phyloP scores from a whole-genome alignment of 805 yeast genomes.

The Kluyveromyces aestuarii region DNA sequence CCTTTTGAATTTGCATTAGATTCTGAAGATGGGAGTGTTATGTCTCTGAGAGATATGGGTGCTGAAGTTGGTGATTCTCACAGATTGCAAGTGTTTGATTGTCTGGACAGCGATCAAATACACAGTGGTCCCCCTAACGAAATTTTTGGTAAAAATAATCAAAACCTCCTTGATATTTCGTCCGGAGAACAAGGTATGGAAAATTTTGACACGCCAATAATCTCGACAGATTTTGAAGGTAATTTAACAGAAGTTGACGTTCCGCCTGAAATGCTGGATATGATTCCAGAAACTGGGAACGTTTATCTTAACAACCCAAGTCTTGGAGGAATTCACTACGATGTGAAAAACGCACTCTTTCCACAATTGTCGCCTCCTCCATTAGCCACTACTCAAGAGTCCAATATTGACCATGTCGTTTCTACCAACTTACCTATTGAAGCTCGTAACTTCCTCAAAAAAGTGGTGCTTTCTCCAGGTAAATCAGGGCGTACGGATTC shows the following conservation, averaged over 20 bases:
- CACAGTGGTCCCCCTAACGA: neutral
- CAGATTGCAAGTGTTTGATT: neutral
- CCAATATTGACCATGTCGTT: conserved; percentile 8
- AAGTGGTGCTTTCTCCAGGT: conserved; percentile 9
- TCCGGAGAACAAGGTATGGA: neutral
- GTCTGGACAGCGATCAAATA: neutral
- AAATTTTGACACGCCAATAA: neutral
- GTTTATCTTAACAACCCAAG: neutral
- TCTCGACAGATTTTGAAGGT: neutral
- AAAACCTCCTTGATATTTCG: neutral
- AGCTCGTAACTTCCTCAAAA: conserved; percentile 11
- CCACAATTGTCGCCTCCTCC: conserved; percentile 2
- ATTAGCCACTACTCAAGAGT: conserved; percentile 12
- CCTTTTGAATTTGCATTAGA: conserved; percentile 28
- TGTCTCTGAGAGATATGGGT: conserved; percentile 16
- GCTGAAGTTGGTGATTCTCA: conserved; percentile 1
- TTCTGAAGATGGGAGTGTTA: conserved; percentile 17
- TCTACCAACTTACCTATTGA: conserved; percentile 6
- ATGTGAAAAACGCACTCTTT: neutral
- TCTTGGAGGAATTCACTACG: neutral
- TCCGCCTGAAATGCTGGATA: conserved; percentile 6
- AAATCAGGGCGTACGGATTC: conserved; percentile 11
- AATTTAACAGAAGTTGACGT: conserved; percentile 5
- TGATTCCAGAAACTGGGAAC: conserved; percentile 6
- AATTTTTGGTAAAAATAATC: neutral